Conservation (phyloP, 768 basidiomycete genomes). For the Agrocybe pediades region DNA sequence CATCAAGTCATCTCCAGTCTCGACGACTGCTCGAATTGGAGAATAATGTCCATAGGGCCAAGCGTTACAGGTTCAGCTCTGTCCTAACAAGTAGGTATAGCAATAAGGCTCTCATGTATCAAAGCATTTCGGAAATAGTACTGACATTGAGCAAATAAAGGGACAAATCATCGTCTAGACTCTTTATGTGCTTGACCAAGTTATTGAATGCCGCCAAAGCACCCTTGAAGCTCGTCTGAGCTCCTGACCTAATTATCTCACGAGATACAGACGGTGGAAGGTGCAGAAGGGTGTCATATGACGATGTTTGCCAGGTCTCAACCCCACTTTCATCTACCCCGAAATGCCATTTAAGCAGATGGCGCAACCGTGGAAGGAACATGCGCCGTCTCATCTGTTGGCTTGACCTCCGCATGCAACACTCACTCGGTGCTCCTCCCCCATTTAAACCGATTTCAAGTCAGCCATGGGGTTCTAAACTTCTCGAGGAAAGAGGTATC, state of each 20-base stretch:
- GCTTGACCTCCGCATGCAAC: conserved; percentile 93
- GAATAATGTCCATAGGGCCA: conserved; percentile 71
- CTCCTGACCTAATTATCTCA: conserved; percentile 40
- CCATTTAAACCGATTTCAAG: conserved; percentile 93
- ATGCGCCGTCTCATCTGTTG: conserved; percentile 75
- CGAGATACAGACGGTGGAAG: conserved; percentile 58
- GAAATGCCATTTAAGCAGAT: conserved; percentile 79
- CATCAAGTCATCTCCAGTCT: conserved; percentile 98
- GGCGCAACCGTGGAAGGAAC: conserved; percentile 74
- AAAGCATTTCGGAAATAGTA: conserved; percentile 70
- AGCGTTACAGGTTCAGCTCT: conserved; percentile 57
- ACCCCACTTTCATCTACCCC: conserved; percentile 53
- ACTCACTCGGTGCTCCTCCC: conserved; percentile 91
- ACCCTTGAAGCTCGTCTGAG: conserved; percentile 63
- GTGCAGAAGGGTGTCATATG: conserved; percentile 59
- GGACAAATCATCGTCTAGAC: conserved; percentile 71
- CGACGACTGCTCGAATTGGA: conserved; percentile 92
- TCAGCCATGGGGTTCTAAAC: conserved; percentile 93
- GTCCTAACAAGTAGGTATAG: conserved; percentile 57
- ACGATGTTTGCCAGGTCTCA: conserved; percentile 57
- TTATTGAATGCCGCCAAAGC: conserved; percentile 79
- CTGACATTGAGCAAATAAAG: conserved; percentile 77
- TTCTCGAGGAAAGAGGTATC: conserved; percentile 48
- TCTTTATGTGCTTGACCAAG: conserved; percentile 75
- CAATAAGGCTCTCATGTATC: conserved; percentile 85